Conservation (phyloP, 345 rosid genomes). For the Syzygium aromaticum region DNA sequence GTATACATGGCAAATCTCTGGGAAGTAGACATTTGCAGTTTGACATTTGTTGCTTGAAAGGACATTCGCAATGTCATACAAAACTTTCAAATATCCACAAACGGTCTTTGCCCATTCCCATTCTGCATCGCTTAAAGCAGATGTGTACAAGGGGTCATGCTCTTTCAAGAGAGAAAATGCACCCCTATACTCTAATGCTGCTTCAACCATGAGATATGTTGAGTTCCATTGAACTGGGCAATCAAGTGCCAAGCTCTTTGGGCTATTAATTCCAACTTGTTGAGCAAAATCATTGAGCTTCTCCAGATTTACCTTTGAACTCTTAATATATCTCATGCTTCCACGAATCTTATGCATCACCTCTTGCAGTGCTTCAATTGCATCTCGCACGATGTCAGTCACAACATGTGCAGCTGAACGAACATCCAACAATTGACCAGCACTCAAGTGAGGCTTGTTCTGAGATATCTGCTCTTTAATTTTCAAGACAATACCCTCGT, state of each 20-base stretch:
- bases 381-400: conserved; percentile 55
- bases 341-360: conserved; percentile 68
- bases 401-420: conserved; percentile 67
- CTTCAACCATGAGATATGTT: conserved; percentile 73
- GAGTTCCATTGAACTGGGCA: conserved; percentile 58
- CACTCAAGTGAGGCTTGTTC: conserved; percentile 44
- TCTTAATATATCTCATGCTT: conserved; percentile 67
- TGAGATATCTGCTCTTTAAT: conserved; percentile 57
- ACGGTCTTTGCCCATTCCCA: conserved; percentile 71
- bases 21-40: conserved; percentile 81
- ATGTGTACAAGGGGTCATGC: conserved; percentile 39
- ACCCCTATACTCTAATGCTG: conserved; percentile 53
- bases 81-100: conserved; percentile 49
- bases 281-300: conserved; percentile 70
- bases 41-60: conserved; percentile 53
- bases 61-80: conserved; percentile 47
- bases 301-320: conserved; percentile 51
- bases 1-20: conserved; percentile 76
- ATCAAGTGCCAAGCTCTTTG: conserved; percentile 56
- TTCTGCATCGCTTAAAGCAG: conserved; percentile 56
- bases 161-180: conserved; percentile 61
- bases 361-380: conserved; percentile 45
- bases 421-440: conserved; percentile 65
- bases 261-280: conserved; percentile 46
- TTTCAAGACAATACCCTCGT: conserved; percentile 56